A percentile compares a stretch with the other conserved stretches of the same genome.
phyloP scores from a whole-genome alignment of 768 basidiomycete species.

The Podaxis carcinomalis region DNA sequence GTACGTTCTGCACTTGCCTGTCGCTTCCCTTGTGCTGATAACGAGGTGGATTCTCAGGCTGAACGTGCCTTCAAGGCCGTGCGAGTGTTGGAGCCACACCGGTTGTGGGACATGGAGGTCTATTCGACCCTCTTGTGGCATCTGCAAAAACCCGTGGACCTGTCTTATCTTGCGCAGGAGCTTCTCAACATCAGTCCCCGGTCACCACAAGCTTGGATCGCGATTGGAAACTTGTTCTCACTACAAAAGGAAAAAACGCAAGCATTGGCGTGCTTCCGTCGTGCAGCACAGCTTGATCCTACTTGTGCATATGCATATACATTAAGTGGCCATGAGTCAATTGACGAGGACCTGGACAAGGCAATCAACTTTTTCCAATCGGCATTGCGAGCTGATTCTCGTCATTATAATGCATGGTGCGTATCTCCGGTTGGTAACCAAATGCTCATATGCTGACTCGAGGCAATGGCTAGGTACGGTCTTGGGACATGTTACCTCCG shows the following conservation, averaged over 20 bases:
- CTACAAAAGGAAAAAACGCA: conserved; percentile 91
- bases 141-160: conserved; percentile 73
- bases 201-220: conserved; percentile 91
- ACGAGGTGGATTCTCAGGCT: conserved; percentile 49
- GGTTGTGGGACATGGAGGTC: conserved; percentile 90
- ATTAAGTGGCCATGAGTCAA: conserved; percentile 92
- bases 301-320: conserved; percentile 95
- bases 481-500: conserved; percentile 94
- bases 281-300: conserved; percentile 86
- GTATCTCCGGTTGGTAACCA: conserved; percentile 24
- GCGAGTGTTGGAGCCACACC: conserved; percentile 83
- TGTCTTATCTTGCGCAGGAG: conserved; percentile 93
- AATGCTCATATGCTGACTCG: conserved; percentile 8
- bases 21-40: conserved; percentile 22
- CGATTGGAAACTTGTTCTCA: conserved; percentile 93
- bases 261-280: conserved; percentile 89
- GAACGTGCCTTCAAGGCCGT: conserved; percentile 84
- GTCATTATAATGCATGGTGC: conserved; percentile 98
- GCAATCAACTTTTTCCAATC: conserved; percentile 90
- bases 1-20: conserved; percentile 46
- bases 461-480: conserved; percentile 75
- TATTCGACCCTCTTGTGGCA: conserved; percentile 98
- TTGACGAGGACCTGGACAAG: conserved; percentile 92
- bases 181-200: conserved; percentile 80
- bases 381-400: conserved; percentile 84